Percentiles rank a stretch among this genome's conserved stretches.
phyloP scores from a whole-genome alignment of 495 filamentous ascomycete genomes.

The Cercophora samala region DNA sequence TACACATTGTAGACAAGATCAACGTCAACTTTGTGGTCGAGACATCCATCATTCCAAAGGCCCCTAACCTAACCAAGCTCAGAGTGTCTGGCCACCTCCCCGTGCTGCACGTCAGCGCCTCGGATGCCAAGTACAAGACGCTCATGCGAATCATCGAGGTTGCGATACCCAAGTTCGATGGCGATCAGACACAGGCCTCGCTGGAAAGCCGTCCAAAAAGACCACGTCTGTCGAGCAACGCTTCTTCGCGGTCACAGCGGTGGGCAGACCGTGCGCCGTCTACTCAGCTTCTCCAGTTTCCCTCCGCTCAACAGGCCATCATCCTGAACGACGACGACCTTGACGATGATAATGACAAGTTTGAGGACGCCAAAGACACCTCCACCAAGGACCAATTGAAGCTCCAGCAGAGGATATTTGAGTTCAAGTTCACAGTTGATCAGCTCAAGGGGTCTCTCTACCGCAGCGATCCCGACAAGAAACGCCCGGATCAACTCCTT shows the following conservation, averaged over 20 bases:
- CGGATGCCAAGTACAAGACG: slow-evolving; percentile 92
- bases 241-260: slow-evolving; percentile 35
- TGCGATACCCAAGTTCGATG: slow-evolving; percentile 80
- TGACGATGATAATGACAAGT: slow-evolving; percentile 59
- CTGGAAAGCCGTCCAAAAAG: slow-evolving; percentile 47
- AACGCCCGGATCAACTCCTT: slow-evolving; percentile 72
- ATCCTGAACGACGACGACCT: slow-evolving; percentile 75
- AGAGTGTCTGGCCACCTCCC: slow-evolving; percentile 87
- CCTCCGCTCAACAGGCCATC: slow-evolving; percentile 67
- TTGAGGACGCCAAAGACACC: slow-evolving; percentile 60
- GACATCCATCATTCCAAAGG: slow-evolving; percentile 89
- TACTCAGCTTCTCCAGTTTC: slow-evolving; percentile 48
- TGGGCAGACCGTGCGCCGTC: slow-evolving; percentile 33
- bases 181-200: slow-evolving; percentile 38
- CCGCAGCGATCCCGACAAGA: slow-evolving; percentile 75
- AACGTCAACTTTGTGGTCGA: slow-evolving; percentile 93
- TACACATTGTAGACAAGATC: slow-evolving; percentile 93
- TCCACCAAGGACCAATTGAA: slow-evolving; percentile 59
- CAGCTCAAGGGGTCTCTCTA: slow-evolving; percentile 88
- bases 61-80: slow-evolving; percentile 88
- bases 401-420: slow-evolving; percentile 82
- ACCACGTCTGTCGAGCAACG: slow-evolving; percentile 47
- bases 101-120: slow-evolving; percentile 84
- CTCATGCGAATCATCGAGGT: slow-evolving; percentile 96
- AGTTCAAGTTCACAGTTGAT: slow-evolving; percentile 94